Conservation (phyloP, 2,329 filamentous ascomycete species). For the Trichoderma koningii region DNA sequence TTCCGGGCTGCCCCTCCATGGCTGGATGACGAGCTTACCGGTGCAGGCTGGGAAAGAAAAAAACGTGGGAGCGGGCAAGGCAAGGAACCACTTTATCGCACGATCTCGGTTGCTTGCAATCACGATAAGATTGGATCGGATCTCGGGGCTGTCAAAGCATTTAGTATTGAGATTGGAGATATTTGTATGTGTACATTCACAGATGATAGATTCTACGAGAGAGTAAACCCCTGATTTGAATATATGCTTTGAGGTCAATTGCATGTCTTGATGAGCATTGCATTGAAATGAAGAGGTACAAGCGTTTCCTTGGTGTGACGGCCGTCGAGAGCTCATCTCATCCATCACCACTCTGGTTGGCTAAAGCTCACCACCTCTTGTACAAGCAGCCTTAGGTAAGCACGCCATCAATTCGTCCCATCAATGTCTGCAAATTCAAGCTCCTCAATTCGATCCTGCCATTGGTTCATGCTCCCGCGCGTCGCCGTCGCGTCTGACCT, state of each 20-base stretch:
- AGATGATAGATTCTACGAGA: no score
- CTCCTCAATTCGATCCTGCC: neutral
- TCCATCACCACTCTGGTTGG: no score
- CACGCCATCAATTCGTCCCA: no score
- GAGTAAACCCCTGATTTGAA: no score
- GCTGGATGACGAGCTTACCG: constrained; percentile 5
- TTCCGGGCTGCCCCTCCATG: constrained; percentile 1
- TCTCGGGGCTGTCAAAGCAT: neutral
- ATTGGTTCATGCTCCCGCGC: constrained; percentile 10
- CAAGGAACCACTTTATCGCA: neutral
- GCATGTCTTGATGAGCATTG: no score
- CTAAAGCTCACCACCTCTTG: no score
- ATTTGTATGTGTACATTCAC: neutral
- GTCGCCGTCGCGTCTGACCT: neutral
- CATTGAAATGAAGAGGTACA: no score
- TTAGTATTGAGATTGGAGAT: neutral
- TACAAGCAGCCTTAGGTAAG: no score
- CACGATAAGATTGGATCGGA: constrained; percentile 20
- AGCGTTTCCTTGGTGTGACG: no score
- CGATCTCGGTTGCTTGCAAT: constrained; percentile 10
- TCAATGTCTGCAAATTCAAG: neutral
- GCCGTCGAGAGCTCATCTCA: no score
- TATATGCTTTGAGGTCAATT: no score
- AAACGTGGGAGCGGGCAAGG: constrained; percentile 17
- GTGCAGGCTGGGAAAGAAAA: neutral